Base-by-base conservation (phyloP, 805 yeast genomes). In the Myxozyma vanderwaltii region DNA sequence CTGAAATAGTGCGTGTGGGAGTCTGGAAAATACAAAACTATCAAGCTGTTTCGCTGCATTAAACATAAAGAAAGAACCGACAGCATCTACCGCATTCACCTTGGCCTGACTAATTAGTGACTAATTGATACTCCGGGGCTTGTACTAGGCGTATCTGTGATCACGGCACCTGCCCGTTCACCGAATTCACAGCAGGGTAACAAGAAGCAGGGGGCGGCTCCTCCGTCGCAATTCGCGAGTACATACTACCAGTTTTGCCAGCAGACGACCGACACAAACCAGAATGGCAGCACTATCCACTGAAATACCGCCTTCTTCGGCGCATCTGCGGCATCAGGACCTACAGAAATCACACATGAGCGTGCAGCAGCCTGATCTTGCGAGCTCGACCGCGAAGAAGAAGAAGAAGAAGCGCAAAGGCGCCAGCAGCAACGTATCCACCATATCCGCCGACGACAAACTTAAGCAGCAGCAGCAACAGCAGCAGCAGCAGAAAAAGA, bases 371-470 rank as follows among this genome's bases (percentile, higher is more conserved):
- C 48, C 38, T 17, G 24, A 36, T 40, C 29, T 51, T 35, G 41
- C 41, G 41, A 38, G 41, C n/a, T 36, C 54, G 33, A 17, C 53
- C 21, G 36, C 44, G 10, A 63, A 63, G 58, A 63, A 63, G 65
- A 63, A 63, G 49, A 61, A 61, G 60, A 61, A 61, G 59, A 61
- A 61, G 43, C 54, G 63, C 49, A 62, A 54, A 56, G 58, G 63
- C 17, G 59, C 41, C 19, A n/a, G 58, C 26, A 54, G 51, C 23
- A 48, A 26, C 27, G 44, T 52, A 17, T 26, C 46, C 33, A 51
- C 39, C 50, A 40, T 29, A 35, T n/a, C 58, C 26, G 40, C 43
- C 38, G 29, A 29, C 6, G 27, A 47, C 53, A 48, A 23, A 27
- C 40, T 26, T 15, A 49, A 27, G 54, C 43, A 23, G 45, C 29